phyloP scores from a whole-genome alignment of 768 basidiomycete species.

The Mycena amicta region DNA sequence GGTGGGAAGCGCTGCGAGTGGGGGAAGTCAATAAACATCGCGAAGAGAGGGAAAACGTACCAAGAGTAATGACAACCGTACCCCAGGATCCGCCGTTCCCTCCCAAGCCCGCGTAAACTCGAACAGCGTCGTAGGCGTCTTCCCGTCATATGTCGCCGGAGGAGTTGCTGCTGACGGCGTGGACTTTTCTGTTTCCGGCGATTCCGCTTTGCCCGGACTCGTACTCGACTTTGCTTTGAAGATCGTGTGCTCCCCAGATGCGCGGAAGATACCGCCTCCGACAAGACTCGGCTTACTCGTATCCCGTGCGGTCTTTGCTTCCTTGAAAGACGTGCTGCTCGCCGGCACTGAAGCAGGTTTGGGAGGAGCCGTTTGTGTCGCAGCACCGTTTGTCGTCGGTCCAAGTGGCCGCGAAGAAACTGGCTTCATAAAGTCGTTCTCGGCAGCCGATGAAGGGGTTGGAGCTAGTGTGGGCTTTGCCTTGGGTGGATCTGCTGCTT shows the following conservation, averaged over 20 bases:
- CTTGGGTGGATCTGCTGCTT: conserved; percentile 5
- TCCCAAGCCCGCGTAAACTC: conserved; percentile 69
- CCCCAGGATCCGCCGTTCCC: conserved; percentile 36
- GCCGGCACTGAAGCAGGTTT: too few relatives aligned
- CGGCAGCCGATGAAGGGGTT: conserved; percentile 4
- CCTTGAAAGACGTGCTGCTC: conserved; percentile 56
- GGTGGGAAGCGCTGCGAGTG: conserved; percentile 58
- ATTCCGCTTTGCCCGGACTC: not conserved
- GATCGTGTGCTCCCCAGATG: conserved; percentile 61
- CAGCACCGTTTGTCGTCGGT: conserved; percentile 16
- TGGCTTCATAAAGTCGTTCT: conserved; percentile 35
- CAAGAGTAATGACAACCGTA: conserved; percentile 60
- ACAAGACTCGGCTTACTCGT: conserved; percentile 45
- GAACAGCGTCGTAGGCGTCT: conserved; percentile 52
- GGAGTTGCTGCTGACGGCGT: not conserved
- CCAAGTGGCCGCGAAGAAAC: conserved; percentile 40
- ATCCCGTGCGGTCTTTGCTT: conserved; percentile 61
- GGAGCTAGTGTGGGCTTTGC: conserved; percentile 3
- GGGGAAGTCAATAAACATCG: not conserved
- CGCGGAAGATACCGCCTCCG: conserved; percentile 75
- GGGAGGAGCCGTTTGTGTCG: conserved; percentile 8
- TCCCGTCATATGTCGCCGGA: conserved; percentile 13
- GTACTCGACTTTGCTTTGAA: conserved; percentile 32
- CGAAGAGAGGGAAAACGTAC: conserved; percentile 39
- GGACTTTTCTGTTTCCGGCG: conserved; percentile 8